Evolutionary conservation across 495 filamentous ascomycete species (phyloP), one percentile per base, ranked within the genome.

Genomic region (Aspergillus avenaceus): DNA sequence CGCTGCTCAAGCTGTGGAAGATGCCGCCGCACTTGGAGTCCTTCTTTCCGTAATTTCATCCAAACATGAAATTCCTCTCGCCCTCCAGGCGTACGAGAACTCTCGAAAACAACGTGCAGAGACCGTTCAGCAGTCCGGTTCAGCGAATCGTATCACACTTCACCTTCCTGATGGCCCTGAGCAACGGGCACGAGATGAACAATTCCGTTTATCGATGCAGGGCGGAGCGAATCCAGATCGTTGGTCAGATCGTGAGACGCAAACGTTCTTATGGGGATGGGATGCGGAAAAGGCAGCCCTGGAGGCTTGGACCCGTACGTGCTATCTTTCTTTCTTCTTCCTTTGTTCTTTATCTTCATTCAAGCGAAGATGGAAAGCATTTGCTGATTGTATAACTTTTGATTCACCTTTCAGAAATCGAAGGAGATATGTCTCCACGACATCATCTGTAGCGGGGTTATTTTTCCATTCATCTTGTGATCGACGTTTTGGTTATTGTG

Each of bases 131-230:
- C 64, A 72, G 41, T 72, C 77, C 1, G 78, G 80, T 3, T 73
- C 74, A 1, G 57, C 65, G 8, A 75, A 80, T 34, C 74, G 78
- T 19, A 55, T 74, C 46, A 64, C 74, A 0, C 72, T 82, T 45
- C 80, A 84, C 50, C 57, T 83, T 18, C 70, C 69, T 13, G 79
- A 84, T 50, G 80, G 80, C 1, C 63, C 65, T 5, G 71, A 75
- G 42, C 80, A 81, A 49, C 47, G 63, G 27, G 72, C 76, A 22
- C 66, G 80, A 9, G 80, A 83, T 50, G 64, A 66, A 34, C 65
- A 70, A 32, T 66, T 81, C 53, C 59, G 50, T 14, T 51, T 53
- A 23, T 74, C 71, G 4, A 58, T 52, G 48, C 63, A 26, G 43
- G 63, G 26, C 52, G 72, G 45, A 32, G 60, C 40, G 41, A 78